phyloP scores from a whole-genome alignment of 2,329 filamentous ascomycete genomes.

The Trichoderma breve region DNA sequence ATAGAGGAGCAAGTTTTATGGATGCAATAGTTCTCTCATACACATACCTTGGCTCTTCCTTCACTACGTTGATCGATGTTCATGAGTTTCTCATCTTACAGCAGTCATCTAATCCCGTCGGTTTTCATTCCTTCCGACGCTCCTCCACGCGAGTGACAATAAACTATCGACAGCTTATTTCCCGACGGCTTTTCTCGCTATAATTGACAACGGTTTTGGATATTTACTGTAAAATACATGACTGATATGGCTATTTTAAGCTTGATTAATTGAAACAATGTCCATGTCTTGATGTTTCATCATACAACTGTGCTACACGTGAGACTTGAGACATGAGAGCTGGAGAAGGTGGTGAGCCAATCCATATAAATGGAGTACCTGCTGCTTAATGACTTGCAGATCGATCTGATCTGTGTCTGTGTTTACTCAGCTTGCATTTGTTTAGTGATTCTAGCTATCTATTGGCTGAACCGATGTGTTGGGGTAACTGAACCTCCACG shows the following conservation, averaged over 20 bases:
- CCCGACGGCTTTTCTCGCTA: conserved; percentile 1
- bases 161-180: neutral
- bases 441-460: neutral
- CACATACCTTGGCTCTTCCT: neutral
- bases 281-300: neutral
- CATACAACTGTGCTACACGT: neutral
- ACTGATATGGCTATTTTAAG: neutral
- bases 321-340: neutral
- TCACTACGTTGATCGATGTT: neutral
- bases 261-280: neutral
- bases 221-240: neutral
- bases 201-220: neutral
- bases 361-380: neutral
- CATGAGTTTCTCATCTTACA: neutral
- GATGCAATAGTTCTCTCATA: neutral
- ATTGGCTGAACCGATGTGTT: neutral
- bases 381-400: neutral
- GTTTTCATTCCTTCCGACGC: neutral
- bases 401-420: neutral
- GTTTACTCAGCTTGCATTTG: neutral
- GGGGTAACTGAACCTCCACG: neutral
- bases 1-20: neutral
- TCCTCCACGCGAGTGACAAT: neutral
- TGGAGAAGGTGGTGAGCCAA: neutral
- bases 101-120: neutral